Conservation (phyloP, 495 filamentous ascomycete genomes). For the Evernia prunastri region DNA sequence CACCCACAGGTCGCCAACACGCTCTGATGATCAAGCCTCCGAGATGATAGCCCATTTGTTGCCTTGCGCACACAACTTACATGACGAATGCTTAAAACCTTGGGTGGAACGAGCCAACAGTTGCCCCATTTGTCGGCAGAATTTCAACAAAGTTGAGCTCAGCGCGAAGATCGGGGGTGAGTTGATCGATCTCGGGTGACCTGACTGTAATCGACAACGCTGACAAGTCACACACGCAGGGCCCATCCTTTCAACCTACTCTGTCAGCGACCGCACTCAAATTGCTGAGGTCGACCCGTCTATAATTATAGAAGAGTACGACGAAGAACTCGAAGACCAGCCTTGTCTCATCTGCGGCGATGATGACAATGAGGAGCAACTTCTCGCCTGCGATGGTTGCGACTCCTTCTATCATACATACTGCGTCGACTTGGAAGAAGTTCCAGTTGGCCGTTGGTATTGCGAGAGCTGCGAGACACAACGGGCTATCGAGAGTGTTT, state of each 20-base stretch:
- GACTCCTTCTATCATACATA: conserved; percentile 77
- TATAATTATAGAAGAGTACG: conserved; percentile 66
- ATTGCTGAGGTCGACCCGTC: conserved; percentile 79
- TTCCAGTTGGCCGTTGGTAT: conserved; percentile 76
- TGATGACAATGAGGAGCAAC: conserved; percentile 66
- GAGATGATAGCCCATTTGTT: conserved; percentile 56
- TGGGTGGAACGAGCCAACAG: conserved; percentile 97
- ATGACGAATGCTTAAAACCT: conserved; percentile 82
- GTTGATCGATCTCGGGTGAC: conserved; percentile 26
- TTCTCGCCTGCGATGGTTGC: conserved; percentile 84
- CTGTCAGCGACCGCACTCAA: conserved; percentile 83
- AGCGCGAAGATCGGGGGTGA: conserved; percentile 70
- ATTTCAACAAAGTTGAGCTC: conserved; percentile 83
- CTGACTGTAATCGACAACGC: conserved; percentile 16
- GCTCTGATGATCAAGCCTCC: conserved; percentile 35
- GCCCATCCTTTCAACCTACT: conserved; percentile 66
- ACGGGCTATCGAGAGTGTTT: conserved; percentile 37
- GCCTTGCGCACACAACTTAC: conserved; percentile 81
- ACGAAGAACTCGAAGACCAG: conserved; percentile 54
- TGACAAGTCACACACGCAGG: conserved; percentile 45
- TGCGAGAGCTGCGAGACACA: conserved; percentile 66
- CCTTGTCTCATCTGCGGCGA: conserved; percentile 78
- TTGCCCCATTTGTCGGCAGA: conserved; percentile 90
- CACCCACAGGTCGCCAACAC: conserved; percentile 30
- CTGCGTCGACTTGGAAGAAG: conserved; percentile 69